These are phyloP conservation scores for Dendrobium huoshanense DNA, from an alignment of 106 monocot genomes.

Conservation along the genomic window DNA sequence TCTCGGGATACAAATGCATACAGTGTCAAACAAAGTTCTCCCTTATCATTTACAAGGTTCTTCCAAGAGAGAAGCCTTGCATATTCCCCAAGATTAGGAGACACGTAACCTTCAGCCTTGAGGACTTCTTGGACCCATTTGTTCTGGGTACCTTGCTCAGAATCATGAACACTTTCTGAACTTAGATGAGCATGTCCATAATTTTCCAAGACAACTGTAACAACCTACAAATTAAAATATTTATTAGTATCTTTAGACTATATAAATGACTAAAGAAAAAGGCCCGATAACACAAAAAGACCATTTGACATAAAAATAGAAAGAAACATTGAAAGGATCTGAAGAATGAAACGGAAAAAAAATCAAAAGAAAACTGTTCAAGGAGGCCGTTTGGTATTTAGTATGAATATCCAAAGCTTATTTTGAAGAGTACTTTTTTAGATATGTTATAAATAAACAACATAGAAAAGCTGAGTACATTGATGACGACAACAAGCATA, in stretches of 20 bases:
- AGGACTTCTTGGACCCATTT: slow-evolving; percentile 72
- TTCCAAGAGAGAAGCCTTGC: slow-evolving; percentile 74
- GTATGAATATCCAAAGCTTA: not conserved
- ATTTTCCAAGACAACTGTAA: slow-evolving; percentile 79
- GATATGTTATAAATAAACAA: too few species aligned
- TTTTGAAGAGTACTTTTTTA: not conserved
- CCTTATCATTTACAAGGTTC: slow-evolving; percentile 49
- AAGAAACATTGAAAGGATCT: not conserved
- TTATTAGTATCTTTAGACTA: not conserved
- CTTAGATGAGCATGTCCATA: slow-evolving; percentile 41
- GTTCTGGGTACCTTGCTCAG: slow-evolving; percentile 23
- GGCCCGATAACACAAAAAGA: not conserved
- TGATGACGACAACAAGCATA: too few species aligned
- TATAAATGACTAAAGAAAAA: not conserved
- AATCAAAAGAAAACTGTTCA: not conserved
- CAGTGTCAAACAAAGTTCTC: slow-evolving; percentile 48
- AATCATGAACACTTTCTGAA: slow-evolving; percentile 25
- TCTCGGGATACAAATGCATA: slow-evolving; percentile 18
- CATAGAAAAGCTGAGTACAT: too few species aligned
- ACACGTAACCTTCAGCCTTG: slow-evolving; percentile 60
- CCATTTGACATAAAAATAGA: not conserved
- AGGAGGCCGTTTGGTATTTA: not conserved
- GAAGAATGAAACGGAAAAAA: not conserved
- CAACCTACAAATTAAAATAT: slow-evolving; percentile 46
- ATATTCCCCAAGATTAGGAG: slow-evolving; percentile 22